Conservation (phyloP, 805 yeast species). For the Kuraishia floccosa region DNA sequence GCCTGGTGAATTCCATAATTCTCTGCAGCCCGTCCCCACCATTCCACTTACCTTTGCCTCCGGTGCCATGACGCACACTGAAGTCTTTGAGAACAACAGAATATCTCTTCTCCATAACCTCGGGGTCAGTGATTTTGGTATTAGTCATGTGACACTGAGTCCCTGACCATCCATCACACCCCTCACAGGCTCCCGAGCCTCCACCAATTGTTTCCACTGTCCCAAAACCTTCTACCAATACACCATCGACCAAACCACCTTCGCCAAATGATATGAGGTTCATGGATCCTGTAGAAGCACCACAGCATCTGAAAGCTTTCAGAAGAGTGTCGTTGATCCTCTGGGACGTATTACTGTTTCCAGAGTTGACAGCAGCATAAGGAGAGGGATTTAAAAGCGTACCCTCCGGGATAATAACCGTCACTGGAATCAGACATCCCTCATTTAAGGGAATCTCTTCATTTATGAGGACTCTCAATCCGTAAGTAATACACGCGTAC, state of each 20-base stretch:
- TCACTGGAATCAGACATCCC: slow-evolving; percentile 29
- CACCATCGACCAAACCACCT: slow-evolving; percentile 24
- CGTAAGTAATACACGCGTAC: slow-evolving; percentile 41
- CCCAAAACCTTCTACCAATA: slow-evolving; percentile 35
- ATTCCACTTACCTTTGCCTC: slow-evolving; percentile 35
- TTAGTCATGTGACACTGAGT: slow-evolving; percentile 46
- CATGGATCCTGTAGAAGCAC: slow-evolving; percentile 88
- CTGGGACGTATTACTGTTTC: slow-evolving; percentile 72
- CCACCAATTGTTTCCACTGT: slow-evolving; percentile 46
- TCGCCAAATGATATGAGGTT: slow-evolving; percentile 81
- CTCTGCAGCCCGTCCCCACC: slow-evolving; percentile 45
- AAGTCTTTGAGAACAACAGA: slow-evolving; percentile 37
- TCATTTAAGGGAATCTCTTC: slow-evolving; percentile 45
- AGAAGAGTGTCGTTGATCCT: slow-evolving; percentile 76
- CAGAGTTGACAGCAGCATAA: slow-evolving; percentile 32
- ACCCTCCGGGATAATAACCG: slow-evolving; percentile 19
- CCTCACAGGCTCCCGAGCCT: slow-evolving; percentile 41
- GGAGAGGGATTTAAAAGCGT: slow-evolving; percentile 26
- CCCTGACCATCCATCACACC: slow-evolving; percentile 31
- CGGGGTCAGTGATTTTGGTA: slow-evolving; percentile 45
- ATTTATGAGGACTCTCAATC: slow-evolving; percentile 34
- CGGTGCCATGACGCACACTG: slow-evolving; percentile 30
- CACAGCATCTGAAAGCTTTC: slow-evolving; percentile 71
- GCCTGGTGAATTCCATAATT: slow-evolving; percentile 31
- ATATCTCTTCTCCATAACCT: slow-evolving; percentile 38